phyloP scores from a whole-genome alignment of 1,284 basidiomycete species.

The Cutaneotrichosporon sp. region DNA sequence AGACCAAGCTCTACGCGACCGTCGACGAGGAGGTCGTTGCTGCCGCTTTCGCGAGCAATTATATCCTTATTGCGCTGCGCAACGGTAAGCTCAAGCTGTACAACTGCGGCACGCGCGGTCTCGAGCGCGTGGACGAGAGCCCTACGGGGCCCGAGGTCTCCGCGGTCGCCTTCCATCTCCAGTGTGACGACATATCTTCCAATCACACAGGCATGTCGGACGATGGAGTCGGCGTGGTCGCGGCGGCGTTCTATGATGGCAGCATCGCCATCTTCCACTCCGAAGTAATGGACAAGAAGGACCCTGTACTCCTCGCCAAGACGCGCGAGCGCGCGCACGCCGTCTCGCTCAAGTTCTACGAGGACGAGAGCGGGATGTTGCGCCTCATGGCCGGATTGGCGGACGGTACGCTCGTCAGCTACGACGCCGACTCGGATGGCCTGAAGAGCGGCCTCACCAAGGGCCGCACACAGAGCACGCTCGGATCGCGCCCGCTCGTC shows the following conservation, averaged over 20 bases:
- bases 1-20: neutral
- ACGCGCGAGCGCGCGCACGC: constrained; percentile 28
- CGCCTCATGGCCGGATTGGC: constrained; percentile 75
- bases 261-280: neutral
- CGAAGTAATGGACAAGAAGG: neutral
- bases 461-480: constrained; percentile 53
- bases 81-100: neutral
- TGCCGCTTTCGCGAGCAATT: constrained; percentile 65
- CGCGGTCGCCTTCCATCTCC: neutral
- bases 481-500: constrained; percentile 39
- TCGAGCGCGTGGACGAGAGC: constrained; percentile 12
- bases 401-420: constrained; percentile 74
- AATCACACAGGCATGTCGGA: neutral
- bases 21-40: constrained; percentile 61
- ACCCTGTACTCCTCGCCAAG: constrained; percentile 12
- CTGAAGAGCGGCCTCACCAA: constrained; percentile 28
- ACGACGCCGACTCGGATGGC: constrained; percentile 46
- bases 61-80: constrained; percentile 66
- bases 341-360: constrained; percentile 43
- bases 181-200: neutral
- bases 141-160: constrained; percentile 5
- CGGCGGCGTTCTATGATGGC: neutral
- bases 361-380: constrained; percentile 40
- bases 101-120: neutral
- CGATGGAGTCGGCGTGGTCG: neutral